Evolutionary conservation across 768 basidiomycete genomes (phyloP), one percentile per base, ranked within the genome.

Genomic region (Macrolepiota dolichaula): DNA sequence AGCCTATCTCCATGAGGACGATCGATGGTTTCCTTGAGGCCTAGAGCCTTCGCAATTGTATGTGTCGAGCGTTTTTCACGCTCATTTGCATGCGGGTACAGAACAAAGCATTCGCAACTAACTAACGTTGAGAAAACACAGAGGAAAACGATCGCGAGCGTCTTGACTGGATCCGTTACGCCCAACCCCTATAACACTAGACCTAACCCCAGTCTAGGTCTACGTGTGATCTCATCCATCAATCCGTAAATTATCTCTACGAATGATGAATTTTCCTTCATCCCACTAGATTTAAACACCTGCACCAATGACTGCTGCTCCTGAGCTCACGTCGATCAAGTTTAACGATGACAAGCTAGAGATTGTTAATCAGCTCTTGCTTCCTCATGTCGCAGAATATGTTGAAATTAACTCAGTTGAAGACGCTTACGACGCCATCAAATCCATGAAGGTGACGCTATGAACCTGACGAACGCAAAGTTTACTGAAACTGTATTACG

Each of bases 341-440:
- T 70, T 70, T 10, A 72, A 72, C 50, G 71, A 73, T 38, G 77
- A 74, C 57, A 77, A 71, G 57, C 72, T 97, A 61, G 88, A 94
- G 73, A 96, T 98, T 65, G 82, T 97, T 57, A 89, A 98, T 76
- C 95, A 97, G 78, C 83, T 96, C 4, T 73, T 95, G 4, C 78
- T 96, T 7, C 95, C 94, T 0, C 90, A 91, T 69, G 82, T 80
- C 1, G 83, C 84, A 15, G 79, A 87, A 64, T 91, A 82, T 65
- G 63, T 92, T 32, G 67, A 78, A 24, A 85, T 98, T 55, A 75
- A 83, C n/a, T 81, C 85, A 13, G 77, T 92, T 62, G 85, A 94
- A 55, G 85, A 94, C 32, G 96, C 95, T 0, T 90, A 92, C 74
- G 91, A 94, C 69, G 96, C 95, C 17, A 98, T 98, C 75, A 96